Percentiles rank a stretch among this genome's conserved stretches.
Conservation (phyloP, 768 basidiomycete species). For the Tulasnella sp. region DNA sequence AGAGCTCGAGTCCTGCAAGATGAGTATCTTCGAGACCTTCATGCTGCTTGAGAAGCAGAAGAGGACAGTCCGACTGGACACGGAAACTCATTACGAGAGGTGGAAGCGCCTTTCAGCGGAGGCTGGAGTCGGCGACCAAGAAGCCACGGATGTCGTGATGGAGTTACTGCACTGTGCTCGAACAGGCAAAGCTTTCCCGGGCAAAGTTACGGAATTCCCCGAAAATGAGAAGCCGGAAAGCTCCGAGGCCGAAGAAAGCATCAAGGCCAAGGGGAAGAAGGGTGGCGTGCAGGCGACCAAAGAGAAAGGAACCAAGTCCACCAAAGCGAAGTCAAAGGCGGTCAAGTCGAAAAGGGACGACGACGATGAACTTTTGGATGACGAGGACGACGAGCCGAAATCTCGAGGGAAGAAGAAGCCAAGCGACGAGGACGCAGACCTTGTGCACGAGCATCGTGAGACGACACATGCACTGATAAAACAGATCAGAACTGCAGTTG, state of each 20-base stretch:
- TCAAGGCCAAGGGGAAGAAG: not conserved
- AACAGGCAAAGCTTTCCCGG: slow-evolving; percentile 36
- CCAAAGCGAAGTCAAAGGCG: not conserved
- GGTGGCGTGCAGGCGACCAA: slow-evolving; percentile 16
- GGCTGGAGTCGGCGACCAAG: slow-evolving; percentile 59
- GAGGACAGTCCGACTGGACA: slow-evolving; percentile 46
- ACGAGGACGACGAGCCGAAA: slow-evolving; percentile 17
- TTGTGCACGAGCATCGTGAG: slow-evolving; percentile 73
- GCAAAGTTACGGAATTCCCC: slow-evolving; percentile 24
- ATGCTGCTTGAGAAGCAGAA: slow-evolving; percentile 56
- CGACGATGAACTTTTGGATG: not conserved
- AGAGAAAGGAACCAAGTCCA: not conserved
- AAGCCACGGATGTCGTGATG: slow-evolving; percentile 52
- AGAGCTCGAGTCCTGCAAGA: slow-evolving; percentile 70
- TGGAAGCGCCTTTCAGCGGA: slow-evolving; percentile 57
- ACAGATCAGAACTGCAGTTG: slow-evolving; percentile 78
- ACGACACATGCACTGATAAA: slow-evolving; percentile 76
- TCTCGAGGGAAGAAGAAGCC: slow-evolving; percentile 42
- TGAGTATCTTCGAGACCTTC: slow-evolving; percentile 57
- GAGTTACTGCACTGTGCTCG: slow-evolving; percentile 35
- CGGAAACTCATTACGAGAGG: slow-evolving; percentile 68
- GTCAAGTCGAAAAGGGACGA: slow-evolving; percentile 3
- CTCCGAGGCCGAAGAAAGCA: slow-evolving; percentile 4
- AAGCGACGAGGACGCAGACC: slow-evolving; percentile 38
- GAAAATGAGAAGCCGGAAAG: not conserved